Evolutionary conservation across 129 eudicot species (phyloP), one percentile per base, ranked within the genome.

Genomic region (Ambrosia trifida): DNA sequence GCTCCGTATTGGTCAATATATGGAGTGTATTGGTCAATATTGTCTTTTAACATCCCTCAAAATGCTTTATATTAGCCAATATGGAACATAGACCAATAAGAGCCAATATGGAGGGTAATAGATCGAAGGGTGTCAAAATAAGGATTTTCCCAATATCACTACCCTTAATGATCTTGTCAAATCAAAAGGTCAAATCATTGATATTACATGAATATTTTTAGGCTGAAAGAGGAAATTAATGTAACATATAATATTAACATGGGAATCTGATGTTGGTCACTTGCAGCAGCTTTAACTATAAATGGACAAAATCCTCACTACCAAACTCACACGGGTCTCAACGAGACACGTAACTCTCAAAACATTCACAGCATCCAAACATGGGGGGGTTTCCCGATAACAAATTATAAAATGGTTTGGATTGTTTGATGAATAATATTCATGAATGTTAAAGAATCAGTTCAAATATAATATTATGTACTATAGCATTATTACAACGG

Each of bases 291-390:
- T 33, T 69, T 69, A 9, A 16, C 31, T 59, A 72, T 58, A 59
- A 59, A 10, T 72, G 4, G 46, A 59, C 59, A 59, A 59, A 58
- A 45, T 72, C 47, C 13, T 72, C 18, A 30, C 76, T 11, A 59
- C 46, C 76, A 43, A 59, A 72, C 76, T 40, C 54, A 45, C 76
- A 72, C 68, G 76, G 59, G 69, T 43, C 57, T 71, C 56, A 24
- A 41, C 14, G 6, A 10, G 43, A 13, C 66, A 70, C 20, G n/a
- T 18, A 69, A 56, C 56, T 5, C 20, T 71, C 66, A 56, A 31
- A 70, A 38, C 28, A 70, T 70, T 11, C 53, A 46, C 28, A 24
- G 1, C 28, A 24, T 24, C 28, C 28, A 24, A 45, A 46, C 57
- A 28, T 20, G 54, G 72, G 5, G 5, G 57, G 18, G 7, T 45